Conservation (phyloP, 345 rosid species). For the Litchi chinensis region DNA sequence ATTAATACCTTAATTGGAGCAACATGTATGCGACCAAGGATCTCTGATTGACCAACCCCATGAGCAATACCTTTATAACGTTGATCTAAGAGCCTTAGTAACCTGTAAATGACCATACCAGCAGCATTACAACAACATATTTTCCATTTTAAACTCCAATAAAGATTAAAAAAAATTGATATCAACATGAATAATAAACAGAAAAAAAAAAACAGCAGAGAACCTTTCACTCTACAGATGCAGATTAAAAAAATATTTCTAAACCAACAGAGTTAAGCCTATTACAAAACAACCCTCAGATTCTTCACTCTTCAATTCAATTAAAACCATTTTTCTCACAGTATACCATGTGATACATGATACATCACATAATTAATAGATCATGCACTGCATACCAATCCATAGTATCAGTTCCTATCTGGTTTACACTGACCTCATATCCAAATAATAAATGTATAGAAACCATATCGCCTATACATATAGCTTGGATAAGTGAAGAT, state of each 20-base stretch:
- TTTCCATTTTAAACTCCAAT: background rate
- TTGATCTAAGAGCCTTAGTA: conserved; percentile 90
- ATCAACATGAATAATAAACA: background rate
- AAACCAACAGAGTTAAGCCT: background rate
- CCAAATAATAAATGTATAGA: background rate
- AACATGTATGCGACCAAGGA: conserved; percentile 93
- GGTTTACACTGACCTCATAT: background rate
- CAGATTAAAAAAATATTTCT: background rate
- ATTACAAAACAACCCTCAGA: background rate
- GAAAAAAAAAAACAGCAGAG: background rate
- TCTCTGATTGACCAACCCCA: conserved; percentile 99
- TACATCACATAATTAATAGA: background rate
- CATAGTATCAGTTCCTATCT: background rate
- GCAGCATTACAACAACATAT: conserved; percentile 8
- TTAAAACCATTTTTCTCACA: background rate
- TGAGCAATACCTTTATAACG: conserved; percentile 95
- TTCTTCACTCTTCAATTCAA: conserved; percentile 1
- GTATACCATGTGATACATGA: background rate
- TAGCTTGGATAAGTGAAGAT: background rate
- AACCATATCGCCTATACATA: background rate
- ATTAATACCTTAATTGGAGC: conserved; percentile 86
- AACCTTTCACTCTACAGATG: background rate
- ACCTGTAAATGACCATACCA: conserved; percentile 43
- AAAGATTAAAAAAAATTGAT: background rate
- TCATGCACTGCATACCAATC: background rate